These are phyloP conservation scores for Mycena capillaripes DNA, from an alignment of 768 basidiomycete species.

Conservation along the genomic window DNA sequence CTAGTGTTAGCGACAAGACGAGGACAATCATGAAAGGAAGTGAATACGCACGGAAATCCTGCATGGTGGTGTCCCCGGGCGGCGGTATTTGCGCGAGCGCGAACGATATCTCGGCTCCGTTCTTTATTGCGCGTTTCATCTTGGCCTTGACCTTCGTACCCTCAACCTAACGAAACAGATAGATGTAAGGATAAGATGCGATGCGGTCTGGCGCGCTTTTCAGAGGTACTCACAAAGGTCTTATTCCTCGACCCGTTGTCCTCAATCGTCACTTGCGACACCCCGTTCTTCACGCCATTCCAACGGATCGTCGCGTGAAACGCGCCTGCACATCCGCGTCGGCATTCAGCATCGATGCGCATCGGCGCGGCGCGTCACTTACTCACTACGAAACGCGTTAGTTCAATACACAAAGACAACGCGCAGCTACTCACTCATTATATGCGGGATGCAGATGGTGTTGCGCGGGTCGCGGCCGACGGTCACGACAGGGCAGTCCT, in stretches of 20 bases:
- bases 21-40: too few relatives aligned
- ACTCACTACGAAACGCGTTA: slow-evolving; percentile 78
- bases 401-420: not conserved
- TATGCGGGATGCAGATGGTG: slow-evolving; percentile 58
- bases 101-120: slow-evolving; percentile 90
- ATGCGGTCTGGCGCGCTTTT: not conserved
- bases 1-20: not conserved
- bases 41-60: slow-evolving; percentile 79
- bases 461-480: slow-evolving; percentile 71
- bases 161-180: slow-evolving; percentile 78
- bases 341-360: slow-evolving; percentile 6
- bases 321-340: slow-evolving; percentile 55
- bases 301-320: slow-evolving; percentile 69
- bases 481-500: slow-evolving; percentile 60
- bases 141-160: slow-evolving; percentile 69
- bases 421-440: slow-evolving; percentile 17
- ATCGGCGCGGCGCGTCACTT: slow-evolving; percentile 44
- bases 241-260: slow-evolving; percentile 77
- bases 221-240: slow-evolving; percentile 73
- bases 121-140: slow-evolving; percentile 66
- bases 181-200: not conserved
- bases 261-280: slow-evolving; percentile 60
- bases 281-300: slow-evolving; percentile 62
- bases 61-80: slow-evolving; percentile 54
- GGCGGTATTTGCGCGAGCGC: slow-evolving; percentile 67